phyloP scores from a whole-genome alignment of 495 filamentous ascomycete genomes.

The Talaromyces nanjingensis region DNA sequence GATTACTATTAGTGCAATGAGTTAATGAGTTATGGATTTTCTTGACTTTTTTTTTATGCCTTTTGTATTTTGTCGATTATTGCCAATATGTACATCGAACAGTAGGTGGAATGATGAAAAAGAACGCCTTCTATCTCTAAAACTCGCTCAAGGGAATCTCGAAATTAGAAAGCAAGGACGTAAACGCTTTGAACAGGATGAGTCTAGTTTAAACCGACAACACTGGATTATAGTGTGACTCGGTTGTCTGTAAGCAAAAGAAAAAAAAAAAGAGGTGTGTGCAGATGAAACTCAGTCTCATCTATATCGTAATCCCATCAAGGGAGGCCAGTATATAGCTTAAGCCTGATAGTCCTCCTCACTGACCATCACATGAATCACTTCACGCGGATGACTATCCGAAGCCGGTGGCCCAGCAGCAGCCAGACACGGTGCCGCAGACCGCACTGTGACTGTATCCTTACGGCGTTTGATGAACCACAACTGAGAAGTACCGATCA shows the following conservation, averaged over 20 bases:
- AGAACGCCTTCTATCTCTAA: neutral
- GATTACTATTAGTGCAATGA: neutral
- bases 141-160: neutral
- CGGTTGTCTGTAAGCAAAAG: neutral
- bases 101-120: neutral
- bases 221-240: neutral
- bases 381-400: slow-evolving; percentile 19
- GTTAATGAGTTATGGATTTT: slow-evolving; percentile 1
- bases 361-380: slow-evolving; percentile 27
- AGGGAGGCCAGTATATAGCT: neutral
- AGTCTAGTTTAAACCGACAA: neutral
- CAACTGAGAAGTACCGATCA: slow-evolving; percentile 61
- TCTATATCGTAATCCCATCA: neutral
- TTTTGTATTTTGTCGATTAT: neutral
- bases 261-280: neutral
- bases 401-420: slow-evolving; percentile 15
- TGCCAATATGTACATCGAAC: neutral
- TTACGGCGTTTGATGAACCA: slow-evolving; percentile 53
- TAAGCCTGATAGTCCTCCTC: neutral
- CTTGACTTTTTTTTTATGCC: neutral
- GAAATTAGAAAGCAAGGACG: neutral
- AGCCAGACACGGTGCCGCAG: slow-evolving; percentile 22
- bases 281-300: neutral
- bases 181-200: neutral
- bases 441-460: slow-evolving; percentile 30